Base-by-base conservation (phyloP, 192 early-diverging fungal species). In the Lobosporangium transversale region DNA sequence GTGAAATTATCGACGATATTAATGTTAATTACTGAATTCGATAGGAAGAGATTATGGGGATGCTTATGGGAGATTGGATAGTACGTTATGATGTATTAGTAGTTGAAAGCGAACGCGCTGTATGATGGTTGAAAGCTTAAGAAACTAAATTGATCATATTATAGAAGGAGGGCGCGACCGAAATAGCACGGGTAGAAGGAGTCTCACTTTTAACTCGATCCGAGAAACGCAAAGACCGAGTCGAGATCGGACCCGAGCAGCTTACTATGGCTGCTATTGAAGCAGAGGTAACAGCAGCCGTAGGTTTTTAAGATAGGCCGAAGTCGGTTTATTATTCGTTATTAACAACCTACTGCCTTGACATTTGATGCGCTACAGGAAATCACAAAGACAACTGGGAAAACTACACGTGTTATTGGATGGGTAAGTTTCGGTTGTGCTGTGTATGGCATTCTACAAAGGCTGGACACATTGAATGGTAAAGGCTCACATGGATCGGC, bases 1-100 rank as follows among this genome's bases (percentile, higher is more conserved):
- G 45, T 47, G 45, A 17, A 47, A 47, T n/a, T n/a, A n/a, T n/a
- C n/a, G n/a, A n/a, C n/a, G n/a, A n/a, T n/a, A n/a, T n/a, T n/a
- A n/a, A n/a, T n/a, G n/a, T n/a, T n/a, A n/a, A n/a, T n/a, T n/a
- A n/a, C n/a, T n/a, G n/a, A 40, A 10, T 14, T 20, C 31, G 23
- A 26, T 68, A 86, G 80, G 84, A 86, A 68, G 84, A 86, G 35
- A 79, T 86, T 36, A 86, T 86, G 62, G 84, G 84, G 24, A 70
- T 86, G 81, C 68, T 86, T 30, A 80, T 86, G 70, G 84, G 84
- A 40, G 71, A 80, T 49, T 86, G 84, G 84, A 68, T 79, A 44
- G 84, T 85, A 69, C 36, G 67, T 54, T 27, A 24, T 31, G 3
- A 30, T 8, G n/a, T 9, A 53, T 29, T 7, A 17, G 32, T n/a